phyloP scores from a whole-genome alignment of 1,284 basidiomycete species.

The Trichosporon sp. region DNA sequence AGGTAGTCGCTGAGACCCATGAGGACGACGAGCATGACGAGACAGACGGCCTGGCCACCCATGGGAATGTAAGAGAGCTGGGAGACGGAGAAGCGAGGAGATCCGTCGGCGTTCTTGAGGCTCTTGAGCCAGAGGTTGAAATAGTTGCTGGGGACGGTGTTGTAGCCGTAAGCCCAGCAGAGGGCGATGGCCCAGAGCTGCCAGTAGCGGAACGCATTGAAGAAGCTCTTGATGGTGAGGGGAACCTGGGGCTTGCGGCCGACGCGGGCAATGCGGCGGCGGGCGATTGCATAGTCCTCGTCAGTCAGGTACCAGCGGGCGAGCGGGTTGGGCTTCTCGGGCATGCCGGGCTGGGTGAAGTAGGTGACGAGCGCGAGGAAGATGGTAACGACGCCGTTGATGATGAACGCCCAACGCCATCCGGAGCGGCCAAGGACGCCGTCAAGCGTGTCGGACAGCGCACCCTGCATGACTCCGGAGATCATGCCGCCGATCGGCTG shows the following conservation, averaged over 20 bases:
- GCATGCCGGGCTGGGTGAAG: slow-evolving; percentile 23
- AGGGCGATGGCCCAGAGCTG: slow-evolving; percentile 32
- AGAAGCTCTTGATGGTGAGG: slow-evolving; percentile 28
- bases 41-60: slow-evolving; percentile 22
- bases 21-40: slow-evolving; percentile 20
- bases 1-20: slow-evolving; percentile 23
- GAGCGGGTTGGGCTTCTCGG: slow-evolving; percentile 34
- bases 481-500: slow-evolving; percentile 34
- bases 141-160: slow-evolving; percentile 31
- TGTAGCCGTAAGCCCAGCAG: slow-evolving; percentile 31
- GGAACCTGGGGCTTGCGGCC: slow-evolving; percentile 33
- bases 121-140: slow-evolving; percentile 44
- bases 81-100: slow-evolving; percentile 28
- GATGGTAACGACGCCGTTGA: slow-evolving; percentile 29
- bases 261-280: slow-evolving; percentile 26
- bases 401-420: slow-evolving; percentile 37
- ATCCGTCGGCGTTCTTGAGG: slow-evolving; percentile 34
- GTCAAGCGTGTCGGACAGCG: slow-evolving; percentile 34
- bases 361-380: slow-evolving; percentile 25
- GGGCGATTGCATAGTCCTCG: slow-evolving; percentile 33
- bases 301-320: slow-evolving; percentile 34
- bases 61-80: slow-evolving; percentile 30
- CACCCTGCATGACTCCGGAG: slow-evolving; percentile 37
- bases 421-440: slow-evolving; percentile 26
- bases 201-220: slow-evolving; percentile 28